Evolutionary conservation across 202 grass and related monocot genomes (phyloP), one percentile per base, ranked within the genome.

Genomic region (Musa balbisiana): DNA sequence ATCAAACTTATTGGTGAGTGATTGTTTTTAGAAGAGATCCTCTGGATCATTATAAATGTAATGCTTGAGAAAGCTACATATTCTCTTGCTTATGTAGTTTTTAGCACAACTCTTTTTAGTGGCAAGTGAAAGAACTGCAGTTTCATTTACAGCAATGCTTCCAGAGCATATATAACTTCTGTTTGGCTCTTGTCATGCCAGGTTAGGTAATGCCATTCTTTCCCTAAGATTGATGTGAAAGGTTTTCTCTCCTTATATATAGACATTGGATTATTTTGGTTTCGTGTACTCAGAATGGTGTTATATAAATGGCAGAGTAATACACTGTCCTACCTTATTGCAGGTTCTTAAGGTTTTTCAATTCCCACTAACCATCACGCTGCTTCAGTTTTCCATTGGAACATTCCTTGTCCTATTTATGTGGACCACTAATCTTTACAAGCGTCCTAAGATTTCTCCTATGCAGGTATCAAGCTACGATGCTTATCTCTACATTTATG

Each of bases 271-370:
- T 69, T 49, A 69, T 27, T 21, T 69, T 69, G 24, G 8, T 43
- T 43, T 43, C 4, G 1, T 69, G 5, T 49, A 15, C 2, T 3
- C 11, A 43, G 12, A 43, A 43, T 13, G 1, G 0, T 70, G n/a
- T 1, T 43, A 43, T 43, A 43, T 43, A 11, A 50, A 8, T 1
- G 25, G 2, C 9, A 10, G 0, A 10, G 51, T 15, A 19, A n/a
- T 20, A 9, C 11, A 19, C 16, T 17, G 1, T 0, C 49, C 8
- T 50, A 19, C 19, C 9, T 15, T 33, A 19, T 68, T 58, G 55
- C 83, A 86, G 83, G 87, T 89, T 78, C 74, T 89, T 33, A 86
- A 89, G 59, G 87, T 89, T 64, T 89, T 80, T 62, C 76, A 80
- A 11, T 89, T 74, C 63, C 83, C 83, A 17, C 78, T 89, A 71